Conservation (phyloP, 2,329 filamentous ascomycete genomes). For the Fusarium udum region DNA sequence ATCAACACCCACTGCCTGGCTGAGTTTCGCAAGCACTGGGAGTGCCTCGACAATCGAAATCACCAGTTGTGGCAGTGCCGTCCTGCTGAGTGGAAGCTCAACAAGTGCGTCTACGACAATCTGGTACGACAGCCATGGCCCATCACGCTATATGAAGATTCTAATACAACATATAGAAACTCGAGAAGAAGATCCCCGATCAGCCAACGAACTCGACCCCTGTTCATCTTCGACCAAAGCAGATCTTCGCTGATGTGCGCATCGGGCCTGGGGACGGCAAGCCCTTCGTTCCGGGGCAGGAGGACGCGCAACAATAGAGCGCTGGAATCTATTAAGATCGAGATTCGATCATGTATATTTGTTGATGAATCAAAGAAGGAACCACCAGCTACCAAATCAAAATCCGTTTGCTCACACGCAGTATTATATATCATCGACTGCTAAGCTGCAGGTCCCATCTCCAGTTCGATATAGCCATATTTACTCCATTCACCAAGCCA, state of each 20-base stretch:
- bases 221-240: slow-evolving; percentile 75
- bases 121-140: slow-evolving; percentile 68
- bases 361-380: slow-evolving; percentile 43
- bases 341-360: slow-evolving; percentile 46
- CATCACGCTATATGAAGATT: neutral
- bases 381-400: slow-evolving; percentile 31
- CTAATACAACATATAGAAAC: slow-evolving; percentile 63
- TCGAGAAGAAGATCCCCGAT: slow-evolving; percentile 83
- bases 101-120: slow-evolving; percentile 96
- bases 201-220: slow-evolving; percentile 75
- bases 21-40: slow-evolving; percentile 93
- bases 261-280: slow-evolving; percentile 55
- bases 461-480: neutral
- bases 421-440: neutral
- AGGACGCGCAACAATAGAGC: slow-evolving; percentile 49
- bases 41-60: slow-evolving; percentile 96
- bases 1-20: slow-evolving; percentile 94
- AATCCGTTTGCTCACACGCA: neutral
- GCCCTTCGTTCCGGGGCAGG: slow-evolving; percentile 52
- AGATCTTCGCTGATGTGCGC: slow-evolving; percentile 68
- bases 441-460: neutral
- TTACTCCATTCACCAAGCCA: neutral
- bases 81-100: slow-evolving; percentile 85
- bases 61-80: slow-evolving; percentile 98
- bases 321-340: slow-evolving; percentile 33